Conservation (phyloP, 2,329 filamentous ascomycete species). For the Alternaria atra region DNA sequence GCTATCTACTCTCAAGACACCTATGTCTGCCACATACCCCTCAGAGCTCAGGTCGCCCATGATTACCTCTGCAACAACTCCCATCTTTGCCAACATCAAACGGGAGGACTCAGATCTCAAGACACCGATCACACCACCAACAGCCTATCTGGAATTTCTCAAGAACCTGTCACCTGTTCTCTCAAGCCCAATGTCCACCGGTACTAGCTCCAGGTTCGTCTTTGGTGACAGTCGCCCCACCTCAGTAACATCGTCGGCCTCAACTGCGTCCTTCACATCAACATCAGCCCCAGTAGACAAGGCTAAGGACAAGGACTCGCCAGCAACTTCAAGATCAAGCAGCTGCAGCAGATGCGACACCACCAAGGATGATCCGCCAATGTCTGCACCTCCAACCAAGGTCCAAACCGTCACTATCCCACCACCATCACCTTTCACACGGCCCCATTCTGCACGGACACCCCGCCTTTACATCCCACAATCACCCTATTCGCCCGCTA, state of each 20-base stretch:
- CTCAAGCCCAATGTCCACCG: slow-evolving; percentile 71
- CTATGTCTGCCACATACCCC: slow-evolving; percentile 67
- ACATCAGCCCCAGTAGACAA: slow-evolving; percentile 47
- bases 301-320: slow-evolving; percentile 27
- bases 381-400: slow-evolving; percentile 56
- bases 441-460: slow-evolving; percentile 66
- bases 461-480: slow-evolving; percentile 77
- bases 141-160: slow-evolving; percentile 91
- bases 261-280: slow-evolving; percentile 48
- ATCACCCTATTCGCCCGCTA: slow-evolving; percentile 72
- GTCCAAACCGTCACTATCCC: slow-evolving; percentile 66
- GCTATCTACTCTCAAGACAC: slow-evolving; percentile 59
- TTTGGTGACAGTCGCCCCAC: slow-evolving; percentile 55
- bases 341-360: slow-evolving; percentile 50
- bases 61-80: slow-evolving; percentile 57
- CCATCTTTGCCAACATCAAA: slow-evolving; percentile 68
- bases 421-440: slow-evolving; percentile 70
- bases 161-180: slow-evolving; percentile 78
- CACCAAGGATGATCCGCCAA: slow-evolving; percentile 50
- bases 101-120: slow-evolving; percentile 66
- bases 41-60: slow-evolving; percentile 70
- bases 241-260: slow-evolving; percentile 50
- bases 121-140: slow-evolving; percentile 90
- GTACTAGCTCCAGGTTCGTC: slow-evolving; percentile 62
- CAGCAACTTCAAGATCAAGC: slow-evolving; percentile 50